Percentiles rank a stretch among this genome's conserved stretches.
phyloP scores from a whole-genome alignment of 495 filamentous ascomycete species.

The Annulohypoxylon stygium region DNA sequence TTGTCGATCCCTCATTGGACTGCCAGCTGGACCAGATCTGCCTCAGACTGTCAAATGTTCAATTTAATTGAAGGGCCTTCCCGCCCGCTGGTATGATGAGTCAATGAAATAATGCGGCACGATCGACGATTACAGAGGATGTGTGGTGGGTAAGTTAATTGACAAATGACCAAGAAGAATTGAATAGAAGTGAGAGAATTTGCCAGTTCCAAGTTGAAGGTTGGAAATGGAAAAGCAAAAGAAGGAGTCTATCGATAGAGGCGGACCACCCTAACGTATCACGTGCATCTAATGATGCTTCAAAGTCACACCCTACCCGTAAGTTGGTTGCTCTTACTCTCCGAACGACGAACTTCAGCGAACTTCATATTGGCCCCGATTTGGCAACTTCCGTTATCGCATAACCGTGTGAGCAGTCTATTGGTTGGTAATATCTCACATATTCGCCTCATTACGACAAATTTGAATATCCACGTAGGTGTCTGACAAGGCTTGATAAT shows the following conservation, averaged over 20 bases:
- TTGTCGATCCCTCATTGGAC: slow-evolving; percentile 34
- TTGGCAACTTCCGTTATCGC: slow-evolving; percentile 2
- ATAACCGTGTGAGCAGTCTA: neutral
- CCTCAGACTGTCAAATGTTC: slow-evolving; percentile 28
- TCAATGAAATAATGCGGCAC: slow-evolving; percentile 19
- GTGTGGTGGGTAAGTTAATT: slow-evolving; percentile 24
- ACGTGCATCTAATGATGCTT: slow-evolving; percentile 17
- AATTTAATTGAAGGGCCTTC: slow-evolving; percentile 34
- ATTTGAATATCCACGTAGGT: neutral
- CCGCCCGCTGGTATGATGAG: slow-evolving; percentile 30
- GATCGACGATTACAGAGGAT: neutral
- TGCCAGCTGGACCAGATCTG: slow-evolving; percentile 32
- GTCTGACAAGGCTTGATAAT: neutral
- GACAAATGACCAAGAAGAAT: slow-evolving; percentile 38
- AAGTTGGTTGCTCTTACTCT: neutral
- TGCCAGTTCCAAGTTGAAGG: neutral
- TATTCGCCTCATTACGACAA: neutral
- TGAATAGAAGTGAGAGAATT: neutral
- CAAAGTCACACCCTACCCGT: neutral
- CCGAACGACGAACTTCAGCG: neutral
- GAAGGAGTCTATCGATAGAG: slow-evolving; percentile 27
- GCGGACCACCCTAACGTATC: slow-evolving; percentile 3
- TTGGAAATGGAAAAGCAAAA: neutral
- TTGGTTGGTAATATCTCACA: slow-evolving; percentile 1
- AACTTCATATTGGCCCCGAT: slow-evolving; percentile 1